Conservation (phyloP, 176 grass and related monocot genomes). For the Rhipidocladum racemiflorum region DNA sequence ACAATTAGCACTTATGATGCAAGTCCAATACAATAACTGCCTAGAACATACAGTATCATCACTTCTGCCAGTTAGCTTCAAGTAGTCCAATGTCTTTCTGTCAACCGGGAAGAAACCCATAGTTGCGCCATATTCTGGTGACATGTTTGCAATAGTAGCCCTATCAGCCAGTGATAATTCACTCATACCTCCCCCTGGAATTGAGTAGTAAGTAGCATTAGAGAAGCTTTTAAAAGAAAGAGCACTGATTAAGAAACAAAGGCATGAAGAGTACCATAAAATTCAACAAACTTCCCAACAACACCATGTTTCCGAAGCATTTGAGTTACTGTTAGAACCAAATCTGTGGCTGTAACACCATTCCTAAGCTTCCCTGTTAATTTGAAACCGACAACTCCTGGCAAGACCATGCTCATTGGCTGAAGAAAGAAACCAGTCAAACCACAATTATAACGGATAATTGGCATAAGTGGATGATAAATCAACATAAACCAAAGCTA, state of each 20-base stretch:
- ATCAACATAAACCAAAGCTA: neutral
- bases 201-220: neutral
- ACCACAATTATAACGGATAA: slow-evolving; percentile 12
- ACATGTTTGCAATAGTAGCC: slow-evolving; percentile 98
- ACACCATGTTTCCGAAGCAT: slow-evolving; percentile 97
- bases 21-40: neutral
- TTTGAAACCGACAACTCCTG: slow-evolving; percentile 95
- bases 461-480: neutral
- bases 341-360: slow-evolving; percentile 93
- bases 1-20: slow-evolving; percentile 8
- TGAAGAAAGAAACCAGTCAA: slow-evolving; percentile 45
- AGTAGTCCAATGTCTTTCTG: slow-evolving; percentile 73
- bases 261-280: slow-evolving; percentile 57
- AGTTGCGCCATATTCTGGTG: slow-evolving; percentile 96
- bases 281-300: slow-evolving; percentile 96
- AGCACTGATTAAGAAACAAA: neutral
- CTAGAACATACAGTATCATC: slow-evolving; percentile 74
- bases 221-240: neutral
- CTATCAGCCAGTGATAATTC: slow-evolving; percentile 90
- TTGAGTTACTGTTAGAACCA: slow-evolving; percentile 95
- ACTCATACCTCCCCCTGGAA: slow-evolving; percentile 75
- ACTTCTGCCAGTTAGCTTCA: slow-evolving; percentile 91
- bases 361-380: slow-evolving; percentile 81
- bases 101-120: slow-evolving; percentile 99
- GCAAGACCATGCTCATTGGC: slow-evolving; percentile 99